Base-by-base conservation (phyloP, 257 asterid genomes). In the Solanum chilense region DNA sequence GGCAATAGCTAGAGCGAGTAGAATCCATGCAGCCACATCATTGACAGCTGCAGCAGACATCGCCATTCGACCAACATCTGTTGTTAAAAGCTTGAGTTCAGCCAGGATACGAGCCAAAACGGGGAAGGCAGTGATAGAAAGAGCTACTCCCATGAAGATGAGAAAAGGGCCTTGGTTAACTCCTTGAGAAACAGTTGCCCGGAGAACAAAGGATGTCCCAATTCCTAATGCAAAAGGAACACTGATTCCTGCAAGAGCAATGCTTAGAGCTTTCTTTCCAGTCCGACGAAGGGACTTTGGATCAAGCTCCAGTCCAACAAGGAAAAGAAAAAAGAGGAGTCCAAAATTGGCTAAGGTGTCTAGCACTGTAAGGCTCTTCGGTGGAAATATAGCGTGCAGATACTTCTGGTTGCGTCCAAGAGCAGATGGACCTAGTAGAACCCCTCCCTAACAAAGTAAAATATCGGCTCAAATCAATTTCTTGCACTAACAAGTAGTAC, bases 11-110 rank as follows among this genome's bases (percentile, higher is more conserved):
- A 95, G 89, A 58, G 98, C 98, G 2, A 95, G 96, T 45, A 94
- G 90, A 69, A 94, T 90, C 98, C 98, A 95, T 0, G 98, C 98
- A 0, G 98, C 98, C 74, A 95, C 95, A 6, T 95, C 98, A 37
- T 95, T 95, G 31, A 93, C 95, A 1, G 98, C 98, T 3, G 98
- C 98, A 0, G 98, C 98, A 3, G 98, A 94, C 97, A 95, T 94
- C 20, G 98, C 98, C 92, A 92, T 88, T 14, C 85, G 86, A 20
- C 98, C 98, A 15, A 94, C 93, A 35, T 95, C 98, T 1, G 98
- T 95, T 9, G 98, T 95, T 45, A 95, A 82, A 6, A 95, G 95
- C 93, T 94, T 93, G 44, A 95, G 93, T 85, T 95, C 98, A 23
- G 98, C 98, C 44, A 95, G 35, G 47, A 95, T 95, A n/a, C 98